Evolutionary conservation across 2,329 filamentous ascomycete genomes (phyloP).

Genomic region (Aureobasidium sp.): DNA sequence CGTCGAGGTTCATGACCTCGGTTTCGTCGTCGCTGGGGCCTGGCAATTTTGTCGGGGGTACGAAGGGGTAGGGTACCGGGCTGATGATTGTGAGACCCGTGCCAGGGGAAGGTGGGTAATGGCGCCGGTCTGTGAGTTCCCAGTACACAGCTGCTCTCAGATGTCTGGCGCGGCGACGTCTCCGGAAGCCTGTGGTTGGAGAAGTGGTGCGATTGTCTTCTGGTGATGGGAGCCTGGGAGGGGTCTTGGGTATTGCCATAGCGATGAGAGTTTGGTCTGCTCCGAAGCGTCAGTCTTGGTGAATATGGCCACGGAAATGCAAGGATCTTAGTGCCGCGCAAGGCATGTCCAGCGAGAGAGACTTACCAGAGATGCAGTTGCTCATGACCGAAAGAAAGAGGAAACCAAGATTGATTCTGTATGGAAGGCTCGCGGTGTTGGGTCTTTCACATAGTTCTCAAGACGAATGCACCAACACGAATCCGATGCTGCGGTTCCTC

Average conservation of each 20-base stretch:
- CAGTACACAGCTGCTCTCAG: background rate
- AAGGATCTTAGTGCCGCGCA: background rate
- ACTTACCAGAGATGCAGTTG: background rate
- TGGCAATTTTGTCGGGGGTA: background rate
- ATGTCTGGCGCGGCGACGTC: background rate
- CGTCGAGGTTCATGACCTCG: background rate
- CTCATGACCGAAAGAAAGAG: background rate
- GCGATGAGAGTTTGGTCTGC: background rate
- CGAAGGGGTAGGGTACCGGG: background rate
- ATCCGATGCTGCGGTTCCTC: background rate
- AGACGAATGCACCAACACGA: background rate
- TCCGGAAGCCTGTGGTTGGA: background rate
- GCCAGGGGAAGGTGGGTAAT: background rate
- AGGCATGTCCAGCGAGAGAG: background rate
- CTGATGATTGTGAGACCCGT: background rate
- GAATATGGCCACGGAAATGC: background rate
- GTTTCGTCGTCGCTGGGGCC: background rate
- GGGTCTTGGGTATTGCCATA: background rate
- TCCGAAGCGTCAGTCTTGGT: background rate
- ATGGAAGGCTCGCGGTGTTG: background rate
- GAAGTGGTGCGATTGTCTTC: background rate
- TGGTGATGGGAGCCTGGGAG: background rate
- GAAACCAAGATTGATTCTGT: background rate
- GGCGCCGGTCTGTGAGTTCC: background rate
- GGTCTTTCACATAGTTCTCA: background rate